A percentile compares a stretch with the other conserved stretches of the same genome.
Evolutionary conservation across 768 basidiomycete species (phyloP).

Genomic region (Amanita jacksonii): DNA sequence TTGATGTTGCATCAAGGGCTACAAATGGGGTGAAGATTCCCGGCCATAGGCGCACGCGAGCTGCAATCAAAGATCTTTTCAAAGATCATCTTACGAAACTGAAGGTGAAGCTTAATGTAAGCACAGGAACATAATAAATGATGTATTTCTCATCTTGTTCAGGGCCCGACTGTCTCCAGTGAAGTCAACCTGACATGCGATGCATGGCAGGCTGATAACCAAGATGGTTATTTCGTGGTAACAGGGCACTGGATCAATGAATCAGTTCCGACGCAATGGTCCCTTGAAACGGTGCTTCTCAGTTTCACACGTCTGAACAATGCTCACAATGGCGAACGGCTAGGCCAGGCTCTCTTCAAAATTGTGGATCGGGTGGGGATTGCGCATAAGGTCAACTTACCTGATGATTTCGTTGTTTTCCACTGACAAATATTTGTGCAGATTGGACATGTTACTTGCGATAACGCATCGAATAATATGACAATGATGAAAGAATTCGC

Average conservation of each 20-base stretch:
- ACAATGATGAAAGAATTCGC: no score
- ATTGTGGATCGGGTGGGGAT: slow-evolving; percentile 19
- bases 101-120: neutral
- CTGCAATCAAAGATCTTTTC: neutral
- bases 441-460: no score
- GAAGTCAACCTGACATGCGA: neutral
- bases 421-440: no score
- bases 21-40: neutral
- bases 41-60: neutral
- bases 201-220: slow-evolving; percentile 13
- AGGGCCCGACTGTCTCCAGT: neutral
- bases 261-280: slow-evolving; percentile 14
- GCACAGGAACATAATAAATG: neutral
- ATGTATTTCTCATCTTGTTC: no score
- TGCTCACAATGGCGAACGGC: slow-evolving; percentile 24
- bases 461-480: no score
- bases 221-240: slow-evolving; percentile 29
- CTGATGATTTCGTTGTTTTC: no score
- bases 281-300: slow-evolving; percentile 17
- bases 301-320: slow-evolving; percentile 31
- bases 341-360: slow-evolving; percentile 25
- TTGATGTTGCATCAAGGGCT: neutral
- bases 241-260: slow-evolving; percentile 33
- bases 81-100: neutral
- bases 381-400: slow-evolving; percentile 19